phyloP scores from a whole-genome alignment of 2,329 filamentous ascomycete species.

The Cordyceps cateniannulata region DNA sequence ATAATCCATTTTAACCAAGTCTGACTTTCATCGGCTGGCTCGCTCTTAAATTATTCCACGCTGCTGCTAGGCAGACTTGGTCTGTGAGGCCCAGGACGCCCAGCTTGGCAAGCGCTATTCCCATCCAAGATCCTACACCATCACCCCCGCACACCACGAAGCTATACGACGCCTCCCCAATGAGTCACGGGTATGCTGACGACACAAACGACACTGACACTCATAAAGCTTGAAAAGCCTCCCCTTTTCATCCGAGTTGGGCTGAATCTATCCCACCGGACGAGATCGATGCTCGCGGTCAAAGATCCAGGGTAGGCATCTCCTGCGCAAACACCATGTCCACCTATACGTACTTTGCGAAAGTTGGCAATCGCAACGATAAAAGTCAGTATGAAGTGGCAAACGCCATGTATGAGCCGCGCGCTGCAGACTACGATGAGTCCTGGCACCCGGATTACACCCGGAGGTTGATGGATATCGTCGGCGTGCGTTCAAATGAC shows the following conservation, averaged over 20 bases:
- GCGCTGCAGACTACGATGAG: conserved; percentile 21
- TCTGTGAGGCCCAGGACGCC: not conserved
- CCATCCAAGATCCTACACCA: not conserved
- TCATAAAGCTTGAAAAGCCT: not conserved
- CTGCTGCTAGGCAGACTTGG: too few species aligned
- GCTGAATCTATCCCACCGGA: not conserved
- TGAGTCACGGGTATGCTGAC: not conserved
- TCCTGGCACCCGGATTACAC: conserved; percentile 29
- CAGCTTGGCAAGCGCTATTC: not conserved
- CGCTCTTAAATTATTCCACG: too few species aligned
- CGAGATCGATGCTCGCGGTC: not conserved
- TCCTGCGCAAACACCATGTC: not conserved
- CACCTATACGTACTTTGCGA: not conserved
- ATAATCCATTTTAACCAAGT: not conserved
- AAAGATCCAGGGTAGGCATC: not conserved
- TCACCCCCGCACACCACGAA: not conserved
- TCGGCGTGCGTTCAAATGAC: conserved; percentile 20
- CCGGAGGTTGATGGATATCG: conserved; percentile 23
- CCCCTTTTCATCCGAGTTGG: not conserved
- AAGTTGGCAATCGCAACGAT: not conserved
- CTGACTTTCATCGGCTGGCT: too few species aligned
- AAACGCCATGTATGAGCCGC: not conserved
- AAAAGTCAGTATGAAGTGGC: not conserved
- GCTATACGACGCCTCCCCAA: not conserved
- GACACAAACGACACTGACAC: not conserved